These are phyloP conservation scores for Hanseniaspora meyeri DNA, from an alignment of 805 yeast genomes.

Conservation along the genomic window DNA sequence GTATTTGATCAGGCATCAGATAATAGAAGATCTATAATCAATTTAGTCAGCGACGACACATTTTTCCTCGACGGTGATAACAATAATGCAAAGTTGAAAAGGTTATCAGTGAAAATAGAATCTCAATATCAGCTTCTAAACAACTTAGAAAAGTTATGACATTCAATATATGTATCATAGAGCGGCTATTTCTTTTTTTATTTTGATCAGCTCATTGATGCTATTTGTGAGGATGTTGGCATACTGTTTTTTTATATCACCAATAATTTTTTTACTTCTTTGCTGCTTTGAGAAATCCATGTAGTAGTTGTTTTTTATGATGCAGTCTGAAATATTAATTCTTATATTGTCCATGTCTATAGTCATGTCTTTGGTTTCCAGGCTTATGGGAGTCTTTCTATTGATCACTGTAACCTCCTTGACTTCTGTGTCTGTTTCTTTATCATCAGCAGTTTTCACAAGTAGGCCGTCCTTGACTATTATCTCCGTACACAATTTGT, in stretches of 20 bases:
- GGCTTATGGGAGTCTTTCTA: background rate
- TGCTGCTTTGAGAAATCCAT: slow-evolving; percentile 1
- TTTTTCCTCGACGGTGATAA: background rate
- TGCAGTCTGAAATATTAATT: background rate
- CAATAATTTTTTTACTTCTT: background rate
- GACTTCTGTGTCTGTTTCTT: background rate
- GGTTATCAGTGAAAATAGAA: background rate
- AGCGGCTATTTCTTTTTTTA: background rate
- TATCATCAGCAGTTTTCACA: background rate
- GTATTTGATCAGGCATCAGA: background rate
- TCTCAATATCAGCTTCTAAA: background rate
- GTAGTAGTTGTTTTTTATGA: background rate
- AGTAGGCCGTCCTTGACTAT: background rate
- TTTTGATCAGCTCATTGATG: background rate
- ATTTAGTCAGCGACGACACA: background rate
- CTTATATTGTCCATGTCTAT: background rate
- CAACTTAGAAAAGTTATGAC: background rate
- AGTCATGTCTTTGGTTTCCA: background rate
- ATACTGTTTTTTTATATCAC: background rate
- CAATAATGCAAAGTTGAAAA: background rate
- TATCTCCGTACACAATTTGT: background rate
- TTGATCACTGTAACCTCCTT: background rate
- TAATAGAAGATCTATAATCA: background rate
- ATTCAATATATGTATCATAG: background rate
- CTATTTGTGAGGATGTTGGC: background rate